phyloP scores from a whole-genome alignment of 345 rosid species.

The Salix viminalis region DNA sequence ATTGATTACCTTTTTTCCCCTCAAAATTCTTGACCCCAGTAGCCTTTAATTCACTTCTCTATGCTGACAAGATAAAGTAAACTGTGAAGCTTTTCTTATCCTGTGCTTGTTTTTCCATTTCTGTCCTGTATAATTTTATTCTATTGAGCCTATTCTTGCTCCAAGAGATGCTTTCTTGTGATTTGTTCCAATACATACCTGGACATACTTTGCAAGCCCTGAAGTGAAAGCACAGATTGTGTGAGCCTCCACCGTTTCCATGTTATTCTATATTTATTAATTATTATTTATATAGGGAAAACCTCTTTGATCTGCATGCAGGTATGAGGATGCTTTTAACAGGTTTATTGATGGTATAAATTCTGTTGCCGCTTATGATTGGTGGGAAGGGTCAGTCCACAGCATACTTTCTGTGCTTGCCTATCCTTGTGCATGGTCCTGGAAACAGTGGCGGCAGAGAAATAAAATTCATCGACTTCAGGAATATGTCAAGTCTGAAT shows the following conservation, averaged over 20 bases:
- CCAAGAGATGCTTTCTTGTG: neutral
- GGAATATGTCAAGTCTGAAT: conserved; percentile 93
- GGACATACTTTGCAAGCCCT: neutral
- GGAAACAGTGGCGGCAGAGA: conserved; percentile 95
- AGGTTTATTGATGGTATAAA: conserved; percentile 94
- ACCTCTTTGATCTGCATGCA: conserved; percentile 29
- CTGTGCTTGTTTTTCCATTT: neutral
- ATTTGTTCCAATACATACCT: conserved; percentile 6
- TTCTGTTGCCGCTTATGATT: conserved; percentile 95
- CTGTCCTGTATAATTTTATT: neutral
- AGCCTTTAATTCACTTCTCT: neutral
- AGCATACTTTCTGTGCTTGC: conserved; percentile 88
- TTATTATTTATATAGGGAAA: conserved; percentile 8
- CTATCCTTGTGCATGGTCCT: conserved; percentile 97
- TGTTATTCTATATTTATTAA: neutral
- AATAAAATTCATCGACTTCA: conserved; percentile 86
- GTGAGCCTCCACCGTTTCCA: conserved; percentile 6
- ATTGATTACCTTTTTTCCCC: neutral
- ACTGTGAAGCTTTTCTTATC: neutral
- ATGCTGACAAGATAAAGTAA: neutral
- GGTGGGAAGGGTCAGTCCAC: conserved; percentile 99
- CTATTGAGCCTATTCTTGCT: neutral
- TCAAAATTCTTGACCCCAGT: neutral
- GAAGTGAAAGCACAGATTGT: conserved; percentile 7
- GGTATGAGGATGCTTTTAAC: conserved; percentile 97